Evolutionary conservation across 169 alveolate genomes (phyloP), one percentile per base, ranked within the genome.

Genomic region (Plasmodium malariae): DNA sequence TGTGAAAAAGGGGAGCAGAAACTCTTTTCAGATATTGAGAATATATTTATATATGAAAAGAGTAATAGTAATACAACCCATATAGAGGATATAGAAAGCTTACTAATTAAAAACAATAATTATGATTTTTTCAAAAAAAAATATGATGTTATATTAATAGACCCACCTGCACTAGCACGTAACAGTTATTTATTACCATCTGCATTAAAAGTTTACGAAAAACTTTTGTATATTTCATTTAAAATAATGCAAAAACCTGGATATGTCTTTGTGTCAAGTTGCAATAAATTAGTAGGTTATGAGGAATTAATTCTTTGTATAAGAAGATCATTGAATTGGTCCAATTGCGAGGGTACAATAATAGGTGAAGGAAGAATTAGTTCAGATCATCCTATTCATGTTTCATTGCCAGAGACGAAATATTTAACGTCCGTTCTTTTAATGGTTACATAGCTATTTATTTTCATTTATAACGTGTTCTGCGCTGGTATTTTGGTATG

Each of bases 191-290:
- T 69, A 57, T 36, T 86, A 45, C 87, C 92, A 26, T 21, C 78
- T 17, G 92, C 92, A 1, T 70, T 86, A 57, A 86, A 86, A 69
- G 43, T 86, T 55, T 86, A 86, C 36, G 62, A 86, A 72, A 86
- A 86, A 71, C 92, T 86, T 86, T 86, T 86, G 69, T 86, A 69
- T 63, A 45, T 55, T 57, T 86, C 92, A 0, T 86, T 86, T 69
- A 57, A 63, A 68, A 69, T 86, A 57, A 62, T 86, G 48, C 87
- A 70, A 49, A 86, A 86, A 24, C 92, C 92, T 2, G 92, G 92
- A 21, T 86, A 86, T 62, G 87, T 86, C 9, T 86, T 86, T 70
- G 92, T 86, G 36, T 86, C 92, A 48, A 86, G 92, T 86, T 86
- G 92, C 34, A 86, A 86, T 76, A 68, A 19, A 69, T 62, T 86